Evolutionary conservation across 2,329 filamentous ascomycete genomes (phyloP), one percentile per base, ranked within the genome.

Genomic region (Pseudogymnoascus sp.): DNA sequence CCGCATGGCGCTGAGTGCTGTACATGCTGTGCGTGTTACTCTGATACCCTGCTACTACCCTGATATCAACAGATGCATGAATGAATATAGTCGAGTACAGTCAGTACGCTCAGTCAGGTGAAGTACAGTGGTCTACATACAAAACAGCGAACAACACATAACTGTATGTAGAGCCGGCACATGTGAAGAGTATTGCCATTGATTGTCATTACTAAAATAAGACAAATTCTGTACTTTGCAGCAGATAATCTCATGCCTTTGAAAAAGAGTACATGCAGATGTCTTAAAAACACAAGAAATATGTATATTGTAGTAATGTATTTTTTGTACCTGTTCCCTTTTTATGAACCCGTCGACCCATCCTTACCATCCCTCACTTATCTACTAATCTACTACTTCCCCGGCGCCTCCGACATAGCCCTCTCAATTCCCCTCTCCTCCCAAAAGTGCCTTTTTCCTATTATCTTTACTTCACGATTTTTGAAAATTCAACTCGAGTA

Each of bases 281-380:
- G 45, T 55, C 45, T 55, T 55, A 52, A 31, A 52, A 52, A 48
- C 13, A 52, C 25, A 9, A 31, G n/a, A 31, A 31, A 52, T 52
- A 52, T 52, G 45, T 52, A 52, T 52, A 52, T n/a, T 52, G 45
- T 52, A 52, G 45, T n/a, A n/a, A n/a, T n/a, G n/a, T n/a, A n/a
- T n/a, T n/a, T 31, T 31, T 52, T 52, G 45, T 52, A 55, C 45
- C 45, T 55, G 21, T 48, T 48, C 25, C 45, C n/a, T n/a, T 55
- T 33, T 31, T 15, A 55, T 18, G 45, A 55, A 55, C 27, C 27
- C 45, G 33, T 55, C 45, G 27, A 55, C 45, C 45, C 45, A 55
- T 55, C 8, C 25, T 6, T n/a, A n/a, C n/a, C n/a, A n/a, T n/a
- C 9, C 15, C 27, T 31, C 27, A 55, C 45, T 55, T n/a, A n/a